Percentiles rank a stretch among this genome's conserved stretches.
phyloP scores from a whole-genome alignment of 176 grass and related monocot species.

The bread wheat (Triticum aestivum) region DNA sequence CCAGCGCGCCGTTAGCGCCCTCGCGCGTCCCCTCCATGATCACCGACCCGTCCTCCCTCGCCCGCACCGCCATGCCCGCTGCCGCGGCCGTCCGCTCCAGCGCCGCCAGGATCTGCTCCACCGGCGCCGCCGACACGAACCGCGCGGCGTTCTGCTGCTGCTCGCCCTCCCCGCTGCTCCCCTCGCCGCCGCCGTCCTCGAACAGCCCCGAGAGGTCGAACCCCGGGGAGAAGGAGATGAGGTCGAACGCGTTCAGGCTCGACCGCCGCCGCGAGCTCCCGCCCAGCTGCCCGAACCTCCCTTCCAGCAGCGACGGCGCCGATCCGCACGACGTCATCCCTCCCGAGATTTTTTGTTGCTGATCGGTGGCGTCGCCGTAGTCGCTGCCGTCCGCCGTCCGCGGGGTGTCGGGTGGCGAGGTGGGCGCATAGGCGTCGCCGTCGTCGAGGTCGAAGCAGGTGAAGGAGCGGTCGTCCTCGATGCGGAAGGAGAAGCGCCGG shows the following conservation, averaged over 20 bases:
- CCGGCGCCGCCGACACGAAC: slow-evolving; percentile 72
- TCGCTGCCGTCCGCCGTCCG: slow-evolving; percentile 1
- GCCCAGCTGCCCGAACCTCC: slow-evolving; percentile 13
- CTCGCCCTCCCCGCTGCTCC: background rate
- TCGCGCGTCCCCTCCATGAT: slow-evolving; percentile 89
- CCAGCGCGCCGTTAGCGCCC: slow-evolving; percentile 81
- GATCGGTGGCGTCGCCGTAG: background rate
- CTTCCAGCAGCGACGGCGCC: slow-evolving; percentile 62
- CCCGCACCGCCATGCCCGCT: slow-evolving; percentile 51
- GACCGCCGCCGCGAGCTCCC: slow-evolving; percentile 52
- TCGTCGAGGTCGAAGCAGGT: slow-evolving; percentile 54
- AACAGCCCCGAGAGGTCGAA: slow-evolving; percentile 91
- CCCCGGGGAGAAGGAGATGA: slow-evolving; percentile 89
- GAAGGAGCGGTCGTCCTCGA: slow-evolving; percentile 86
- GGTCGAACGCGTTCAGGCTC: slow-evolving; percentile 96
- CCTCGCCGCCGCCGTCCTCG: slow-evolving; percentile 40
- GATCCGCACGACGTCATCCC: slow-evolving; percentile 59
- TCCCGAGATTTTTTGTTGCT: background rate
- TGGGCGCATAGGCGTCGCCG: background rate
- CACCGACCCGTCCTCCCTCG: slow-evolving; percentile 53
- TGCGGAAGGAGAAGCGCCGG: slow-evolving; percentile 78
- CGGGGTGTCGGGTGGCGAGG: slow-evolving; percentile 36
- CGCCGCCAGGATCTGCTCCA: slow-evolving; percentile 45
- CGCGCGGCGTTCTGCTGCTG: slow-evolving; percentile 34
- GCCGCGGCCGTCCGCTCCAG: slow-evolving; percentile 57